A percentile compares a stretch with the other conserved stretches of the same genome.
Conservation (phyloP, 176 grass and related monocot species). For the Oryza glaberrima region DNA sequence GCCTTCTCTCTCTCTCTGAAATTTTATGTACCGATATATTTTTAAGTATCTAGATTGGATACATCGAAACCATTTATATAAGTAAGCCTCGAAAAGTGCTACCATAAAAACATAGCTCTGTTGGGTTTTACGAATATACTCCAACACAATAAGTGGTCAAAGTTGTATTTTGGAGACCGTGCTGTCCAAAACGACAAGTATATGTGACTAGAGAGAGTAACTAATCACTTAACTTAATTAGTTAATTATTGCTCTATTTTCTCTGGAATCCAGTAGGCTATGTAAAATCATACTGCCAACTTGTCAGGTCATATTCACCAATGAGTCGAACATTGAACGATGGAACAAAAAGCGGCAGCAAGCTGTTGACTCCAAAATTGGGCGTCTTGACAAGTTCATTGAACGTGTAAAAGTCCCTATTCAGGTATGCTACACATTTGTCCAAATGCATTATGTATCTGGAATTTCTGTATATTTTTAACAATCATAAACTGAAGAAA, state of each 20-base stretch:
- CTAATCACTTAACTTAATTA: background rate
- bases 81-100: background rate
- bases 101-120: background rate
- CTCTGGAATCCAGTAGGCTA: background rate
- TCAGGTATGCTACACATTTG: constrained; percentile 55
- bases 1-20: background rate
- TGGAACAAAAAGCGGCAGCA: constrained; percentile 88
- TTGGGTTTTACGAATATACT: background rate
- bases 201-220: background rate
- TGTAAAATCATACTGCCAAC: background rate
- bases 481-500: background rate
- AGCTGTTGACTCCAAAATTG: constrained; percentile 97
- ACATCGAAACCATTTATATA: background rate
- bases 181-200: background rate
- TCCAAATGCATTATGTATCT: background rate
- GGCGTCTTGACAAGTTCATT: constrained; percentile 84
- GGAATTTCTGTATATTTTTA: constrained; percentile 12
- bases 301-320: constrained; percentile 94
- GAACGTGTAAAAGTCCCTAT: constrained; percentile 70
- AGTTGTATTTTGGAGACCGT: background rate
- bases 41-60: background rate
- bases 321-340: constrained; percentile 87
- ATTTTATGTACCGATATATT: background rate
- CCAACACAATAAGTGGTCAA: background rate
- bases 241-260: background rate